These are phyloP conservation scores for Scutellaria galericulata DNA, from an alignment of 257 asterid genomes.

Conservation along the genomic window DNA sequence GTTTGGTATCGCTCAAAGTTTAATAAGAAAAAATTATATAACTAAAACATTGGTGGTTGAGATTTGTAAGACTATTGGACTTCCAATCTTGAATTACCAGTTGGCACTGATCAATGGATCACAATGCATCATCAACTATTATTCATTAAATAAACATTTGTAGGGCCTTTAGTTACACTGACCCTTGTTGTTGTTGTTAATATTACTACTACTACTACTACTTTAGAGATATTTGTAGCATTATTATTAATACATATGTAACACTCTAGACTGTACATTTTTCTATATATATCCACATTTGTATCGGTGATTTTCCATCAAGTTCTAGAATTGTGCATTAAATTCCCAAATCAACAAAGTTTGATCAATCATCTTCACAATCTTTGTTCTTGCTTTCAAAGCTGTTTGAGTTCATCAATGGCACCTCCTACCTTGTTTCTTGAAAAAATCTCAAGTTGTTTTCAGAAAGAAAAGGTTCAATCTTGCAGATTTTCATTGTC, in stretches of 20 bases:
- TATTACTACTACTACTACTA: background rate
- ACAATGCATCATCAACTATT: background rate
- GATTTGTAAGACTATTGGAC: too few relatives aligned
- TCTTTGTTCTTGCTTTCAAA: too few relatives aligned
- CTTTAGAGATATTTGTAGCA: too few relatives aligned
- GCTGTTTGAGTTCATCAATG: conserved; percentile 24
- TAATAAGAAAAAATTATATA: too few relatives aligned
- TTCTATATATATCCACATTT: conserved; percentile 36
- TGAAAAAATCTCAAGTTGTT: conserved; percentile 31
- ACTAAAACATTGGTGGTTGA: too few relatives aligned
- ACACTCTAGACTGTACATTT: conserved; percentile 19
- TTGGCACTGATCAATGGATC: conserved; percentile 18
- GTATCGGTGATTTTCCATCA: conserved; percentile 18
- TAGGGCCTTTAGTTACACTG: conserved; percentile 1
- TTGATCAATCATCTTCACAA: conserved; percentile 1
- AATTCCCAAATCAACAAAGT: conserved; percentile 10
- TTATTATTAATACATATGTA: background rate
- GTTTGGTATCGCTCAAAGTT: too few relatives aligned
- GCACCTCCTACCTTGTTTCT: conserved; percentile 41
- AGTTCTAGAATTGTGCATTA: conserved; percentile 25
- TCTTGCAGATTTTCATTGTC: conserved; percentile 39
- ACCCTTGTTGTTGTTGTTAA: too few relatives aligned
- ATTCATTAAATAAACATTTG: background rate
- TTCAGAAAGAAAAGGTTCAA: conserved; percentile 25
- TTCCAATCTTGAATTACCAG: background rate